Evolutionary conservation across 257 asterid species (phyloP), one percentile per base, ranked within the genome.

Genomic region (Solanum pennellii): DNA sequence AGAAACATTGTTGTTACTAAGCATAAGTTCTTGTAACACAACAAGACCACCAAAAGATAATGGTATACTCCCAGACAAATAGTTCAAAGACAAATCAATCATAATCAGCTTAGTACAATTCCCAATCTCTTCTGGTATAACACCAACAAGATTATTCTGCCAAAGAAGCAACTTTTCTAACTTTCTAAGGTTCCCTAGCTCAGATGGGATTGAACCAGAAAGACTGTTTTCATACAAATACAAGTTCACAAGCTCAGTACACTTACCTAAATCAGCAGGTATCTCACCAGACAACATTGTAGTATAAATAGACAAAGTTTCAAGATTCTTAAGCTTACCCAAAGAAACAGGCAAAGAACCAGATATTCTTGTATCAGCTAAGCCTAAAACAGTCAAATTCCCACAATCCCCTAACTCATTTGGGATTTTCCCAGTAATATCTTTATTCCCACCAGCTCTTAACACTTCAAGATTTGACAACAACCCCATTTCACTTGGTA

Each of bases 251-350:
- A 92, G 94, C 89, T 86, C 94, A 69, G 92, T 84, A 87, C 94
- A 92, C 31, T 92, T 90, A 27, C 94, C 92, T 62, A 92, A 59
- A 56, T 87, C 91, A 31, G 92, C 60, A 44, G 94, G 94, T 45
- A 92, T 90, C 71, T 90, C 92, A 37, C 94, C 94, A 39, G 92
- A 89, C 52, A 92, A 87, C 94, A 90, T 89, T 56, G 94, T 41
- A 86, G 92, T 89, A n/a, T 90, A 92, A 37, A 90, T 85, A 27
- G 94, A 90, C 89, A 92, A 42, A 39, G 92, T 89, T 86, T 89
- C 87, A 60, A 92, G 92, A 85, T 87, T 89, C 56, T 88, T 83
- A 44, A 92, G 91, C 86, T 89, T 92, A 84, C 94, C 92, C 77
- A 92, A 77, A 25, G 92, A 89, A 37, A 89, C 42, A 44, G 94